Percentiles rank a stretch among this genome's conserved stretches.
Conservation (phyloP, 768 basidiomycete genomes). For the Amanita pallidorosea region DNA sequence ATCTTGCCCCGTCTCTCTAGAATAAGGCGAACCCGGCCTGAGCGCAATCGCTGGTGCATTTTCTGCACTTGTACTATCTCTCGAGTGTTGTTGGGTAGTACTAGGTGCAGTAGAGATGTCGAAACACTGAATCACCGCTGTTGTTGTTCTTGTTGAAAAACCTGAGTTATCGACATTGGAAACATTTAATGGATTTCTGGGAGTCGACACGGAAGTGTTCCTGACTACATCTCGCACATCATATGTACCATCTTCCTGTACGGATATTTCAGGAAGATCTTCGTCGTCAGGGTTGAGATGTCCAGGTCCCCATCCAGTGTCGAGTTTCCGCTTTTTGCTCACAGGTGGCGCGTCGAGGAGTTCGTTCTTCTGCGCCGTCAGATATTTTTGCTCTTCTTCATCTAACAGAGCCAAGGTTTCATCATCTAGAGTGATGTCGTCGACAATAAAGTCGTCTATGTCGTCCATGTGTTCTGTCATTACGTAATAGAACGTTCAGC, state of each 20-base stretch:
- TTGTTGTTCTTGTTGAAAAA: background rate
- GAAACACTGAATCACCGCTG: background rate
- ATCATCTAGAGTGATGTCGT: conserved; percentile 56
- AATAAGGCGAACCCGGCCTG: background rate
- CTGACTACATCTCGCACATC: conserved; percentile 19
- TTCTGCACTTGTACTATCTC: background rate
- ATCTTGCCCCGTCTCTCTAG: background rate
- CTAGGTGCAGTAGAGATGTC: background rate
- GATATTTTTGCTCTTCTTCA: conserved; percentile 39
- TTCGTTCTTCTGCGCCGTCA: conserved; percentile 11
- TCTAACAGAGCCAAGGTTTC: conserved; percentile 52
- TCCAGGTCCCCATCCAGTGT: conserved; percentile 30
- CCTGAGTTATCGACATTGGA: background rate
- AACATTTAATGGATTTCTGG: background rate
- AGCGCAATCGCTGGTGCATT: background rate
- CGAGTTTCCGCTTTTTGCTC: conserved; percentile 47
- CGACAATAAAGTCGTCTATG: conserved; percentile 55
- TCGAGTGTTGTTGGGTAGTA: background rate
- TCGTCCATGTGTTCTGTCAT: conserved; percentile 28
- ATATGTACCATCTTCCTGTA: conserved; percentile 51
- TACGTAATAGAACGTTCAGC: conserved; percentile 4
- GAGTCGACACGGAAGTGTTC: background rate
- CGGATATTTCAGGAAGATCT: conserved; percentile 51
- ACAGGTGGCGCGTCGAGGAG: conserved; percentile 22
- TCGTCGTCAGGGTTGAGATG: conserved; percentile 28